A percentile compares a stretch with the other conserved stretches of the same genome.
Evolutionary conservation across 108 stramenopile species (phyloP).

Genomic region (Tribonema minus): DNA sequence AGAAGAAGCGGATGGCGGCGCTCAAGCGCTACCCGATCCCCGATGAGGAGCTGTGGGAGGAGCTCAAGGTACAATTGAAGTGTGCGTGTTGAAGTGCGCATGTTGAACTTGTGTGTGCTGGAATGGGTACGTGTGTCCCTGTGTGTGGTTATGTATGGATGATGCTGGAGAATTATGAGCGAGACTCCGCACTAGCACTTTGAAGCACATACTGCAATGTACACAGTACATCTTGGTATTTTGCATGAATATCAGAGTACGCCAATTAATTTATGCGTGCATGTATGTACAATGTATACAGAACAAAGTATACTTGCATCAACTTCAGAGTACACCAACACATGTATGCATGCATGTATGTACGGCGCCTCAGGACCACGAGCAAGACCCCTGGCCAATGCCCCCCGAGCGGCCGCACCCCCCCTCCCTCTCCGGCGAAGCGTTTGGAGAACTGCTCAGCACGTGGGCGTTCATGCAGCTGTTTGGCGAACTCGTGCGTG

Average conservation of each 20-base stretch:
- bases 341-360: background rate
- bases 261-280: background rate
- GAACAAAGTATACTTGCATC: too few species aligned
- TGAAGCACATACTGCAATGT: background rate
- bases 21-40: conserved; percentile 22
- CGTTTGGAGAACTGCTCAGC: background rate
- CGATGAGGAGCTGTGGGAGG: too few species aligned
- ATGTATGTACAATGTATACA: background rate
- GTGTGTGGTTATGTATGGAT: background rate
- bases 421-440: background rate
- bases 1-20: conserved; percentile 7
- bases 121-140: background rate
- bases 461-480: conserved; percentile 28
- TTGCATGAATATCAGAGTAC: too few species aligned
- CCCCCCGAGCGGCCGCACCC: background rate
- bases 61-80: too few species aligned
- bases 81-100: background rate
- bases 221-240: background rate
- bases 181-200: background rate
- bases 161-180: background rate
- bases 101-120: too few species aligned
- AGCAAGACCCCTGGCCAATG: conserved; percentile 4
- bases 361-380: background rate
- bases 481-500: conserved; percentile 14
- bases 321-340: background rate